Evolutionary conservation across 2,329 filamentous ascomycete genomes (phyloP).

Genomic region (Cytospora piceae): DNA sequence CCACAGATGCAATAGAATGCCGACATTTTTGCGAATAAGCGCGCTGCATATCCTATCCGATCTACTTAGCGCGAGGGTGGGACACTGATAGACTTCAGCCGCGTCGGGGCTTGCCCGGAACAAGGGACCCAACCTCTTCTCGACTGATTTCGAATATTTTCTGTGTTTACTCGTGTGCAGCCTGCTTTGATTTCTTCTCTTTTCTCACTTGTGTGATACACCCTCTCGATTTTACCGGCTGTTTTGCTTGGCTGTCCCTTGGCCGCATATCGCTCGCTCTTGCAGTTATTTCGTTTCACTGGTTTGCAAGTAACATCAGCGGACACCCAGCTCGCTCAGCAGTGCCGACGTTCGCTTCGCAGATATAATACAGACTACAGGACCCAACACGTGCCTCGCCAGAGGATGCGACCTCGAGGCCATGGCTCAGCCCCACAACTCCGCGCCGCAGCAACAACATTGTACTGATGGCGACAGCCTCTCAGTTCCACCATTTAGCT

Average conservation of each 20-base stretch:
- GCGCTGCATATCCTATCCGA: not conserved
- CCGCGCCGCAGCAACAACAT: not conserved
- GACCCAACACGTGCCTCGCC: not conserved
- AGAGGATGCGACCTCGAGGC: not conserved
- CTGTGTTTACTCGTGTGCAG: not conserved
- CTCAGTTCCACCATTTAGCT: slow-evolving; percentile 11
- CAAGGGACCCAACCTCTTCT: slow-evolving; percentile 4
- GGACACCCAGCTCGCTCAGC: not conserved
- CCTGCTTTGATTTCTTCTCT: not conserved
- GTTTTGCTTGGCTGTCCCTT: not conserved
- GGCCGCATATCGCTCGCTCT: slow-evolving; percentile 3
- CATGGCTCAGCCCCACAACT: slow-evolving; percentile 8
- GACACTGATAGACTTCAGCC: slow-evolving; percentile 12
- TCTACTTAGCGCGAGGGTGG: slow-evolving; percentile 5
- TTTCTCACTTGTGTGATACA: not conserved
- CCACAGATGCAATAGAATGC: not conserved
- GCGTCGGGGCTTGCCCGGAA: slow-evolving; percentile 13
- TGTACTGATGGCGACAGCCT: not conserved
- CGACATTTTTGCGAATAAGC: not conserved
- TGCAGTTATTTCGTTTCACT: not conserved
- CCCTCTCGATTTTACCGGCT: not conserved
- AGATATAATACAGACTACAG: not conserved
- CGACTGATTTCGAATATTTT: not conserved
- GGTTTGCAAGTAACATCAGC: not conserved
- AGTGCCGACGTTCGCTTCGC: not conserved